These are phyloP conservation scores for Alternaria arbusti DNA, from an alignment of 2,329 filamentous ascomycete genomes.

Conservation along the genomic window DNA sequence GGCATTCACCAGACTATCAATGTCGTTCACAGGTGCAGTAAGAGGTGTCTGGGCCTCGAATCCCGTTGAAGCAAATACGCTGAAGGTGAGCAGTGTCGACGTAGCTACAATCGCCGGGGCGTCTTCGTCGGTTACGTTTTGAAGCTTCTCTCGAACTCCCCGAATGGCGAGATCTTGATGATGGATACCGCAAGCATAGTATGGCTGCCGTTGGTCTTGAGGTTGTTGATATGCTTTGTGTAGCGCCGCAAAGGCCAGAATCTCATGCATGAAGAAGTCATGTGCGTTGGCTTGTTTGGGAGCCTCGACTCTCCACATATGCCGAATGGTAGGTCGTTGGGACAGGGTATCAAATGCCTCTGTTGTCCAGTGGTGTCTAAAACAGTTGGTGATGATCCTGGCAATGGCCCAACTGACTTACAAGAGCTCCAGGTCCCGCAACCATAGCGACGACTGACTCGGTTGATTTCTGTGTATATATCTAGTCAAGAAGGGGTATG, in stretches of 20 bases:
- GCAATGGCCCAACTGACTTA: slow-evolving; percentile 16
- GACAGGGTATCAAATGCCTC: slow-evolving; percentile 34
- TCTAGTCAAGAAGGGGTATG: slow-evolving; percentile 41
- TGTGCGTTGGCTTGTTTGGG: slow-evolving; percentile 45
- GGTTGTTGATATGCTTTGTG: slow-evolving; percentile 44
- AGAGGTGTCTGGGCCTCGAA: slow-evolving; percentile 26
- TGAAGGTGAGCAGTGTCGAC: slow-evolving; percentile 39
- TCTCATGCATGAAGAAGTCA: slow-evolving; percentile 49
- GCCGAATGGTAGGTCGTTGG: slow-evolving; percentile 30
- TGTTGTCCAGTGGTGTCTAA: slow-evolving; percentile 43
- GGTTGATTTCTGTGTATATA: slow-evolving; percentile 34
- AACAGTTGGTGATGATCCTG: slow-evolving; percentile 1
- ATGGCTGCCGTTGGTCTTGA: slow-evolving; percentile 30
- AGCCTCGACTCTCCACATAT: slow-evolving; percentile 44
- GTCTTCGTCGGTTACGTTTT: slow-evolving; percentile 37
- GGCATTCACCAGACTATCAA: slow-evolving; percentile 43
- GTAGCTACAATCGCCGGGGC: slow-evolving; percentile 41
- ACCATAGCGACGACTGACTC: slow-evolving; percentile 35
- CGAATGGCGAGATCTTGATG: slow-evolving; percentile 48
- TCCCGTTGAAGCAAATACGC: slow-evolving; percentile 39
- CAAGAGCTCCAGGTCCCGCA: slow-evolving; percentile 45
- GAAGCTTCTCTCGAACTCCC: slow-evolving; percentile 35
- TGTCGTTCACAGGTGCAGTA: slow-evolving; percentile 14
- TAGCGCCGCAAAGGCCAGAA: slow-evolving; percentile 51
- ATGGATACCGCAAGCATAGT: slow-evolving; percentile 44